Conservation (phyloP, 2,329 filamentous ascomycete genomes). For the Botrytis fabae region DNA sequence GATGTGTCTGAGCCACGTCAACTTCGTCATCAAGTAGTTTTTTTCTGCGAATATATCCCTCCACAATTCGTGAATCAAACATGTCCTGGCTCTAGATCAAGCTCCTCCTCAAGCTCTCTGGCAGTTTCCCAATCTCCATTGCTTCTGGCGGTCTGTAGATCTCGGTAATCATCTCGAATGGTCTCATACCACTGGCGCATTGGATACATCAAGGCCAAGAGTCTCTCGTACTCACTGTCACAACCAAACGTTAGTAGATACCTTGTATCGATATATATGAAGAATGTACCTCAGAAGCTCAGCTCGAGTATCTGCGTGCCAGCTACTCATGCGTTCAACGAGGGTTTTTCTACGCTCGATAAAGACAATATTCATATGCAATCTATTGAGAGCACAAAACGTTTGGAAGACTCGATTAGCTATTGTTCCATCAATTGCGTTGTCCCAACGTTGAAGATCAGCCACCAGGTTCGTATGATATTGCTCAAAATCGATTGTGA, state of each 20-base stretch:
- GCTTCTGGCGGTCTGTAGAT: too few relatives aligned
- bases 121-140: not conserved
- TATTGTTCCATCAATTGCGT: not conserved
- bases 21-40: too few relatives aligned
- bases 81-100: not conserved
- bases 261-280: not conserved
- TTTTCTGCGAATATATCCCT: not conserved
- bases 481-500: not conserved
- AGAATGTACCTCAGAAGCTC: not conserved
- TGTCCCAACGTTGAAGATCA: not conserved
- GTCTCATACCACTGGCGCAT: not conserved
- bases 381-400: not conserved
- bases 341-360: not conserved
- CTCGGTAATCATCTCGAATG: not conserved
- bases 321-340: not conserved
- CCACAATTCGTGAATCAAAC: not conserved
- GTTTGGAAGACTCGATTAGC: not conserved
- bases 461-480: not conserved
- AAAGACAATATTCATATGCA: not conserved
- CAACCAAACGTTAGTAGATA: not conserved
- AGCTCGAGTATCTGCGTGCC: not conserved
- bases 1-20: accelerated
- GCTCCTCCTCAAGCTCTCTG: not conserved
- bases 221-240: not conserved
- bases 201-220: not conserved